phyloP scores from a whole-genome alignment of 805 yeast genomes.

The Wickerhamomyces xylosicus region DNA sequence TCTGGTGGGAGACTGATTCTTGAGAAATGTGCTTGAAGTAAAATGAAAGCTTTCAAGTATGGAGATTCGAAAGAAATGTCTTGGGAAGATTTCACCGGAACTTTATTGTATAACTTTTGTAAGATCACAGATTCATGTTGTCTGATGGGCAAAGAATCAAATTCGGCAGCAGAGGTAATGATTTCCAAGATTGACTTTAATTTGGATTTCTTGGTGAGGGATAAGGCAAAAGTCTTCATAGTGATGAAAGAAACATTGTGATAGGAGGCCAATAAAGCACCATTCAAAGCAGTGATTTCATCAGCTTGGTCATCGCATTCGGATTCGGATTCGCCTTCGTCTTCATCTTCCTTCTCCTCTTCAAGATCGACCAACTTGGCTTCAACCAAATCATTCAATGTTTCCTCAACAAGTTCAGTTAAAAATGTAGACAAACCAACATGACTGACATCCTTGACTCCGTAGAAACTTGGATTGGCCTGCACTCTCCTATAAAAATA shows the following conservation, averaged over 20 bases:
- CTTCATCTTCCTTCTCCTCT: slow-evolving; percentile 25
- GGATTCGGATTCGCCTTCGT: slow-evolving; percentile 24
- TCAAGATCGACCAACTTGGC: slow-evolving; percentile 55
- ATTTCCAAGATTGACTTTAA: slow-evolving; percentile 54
- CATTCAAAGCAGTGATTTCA: slow-evolving; percentile 49
- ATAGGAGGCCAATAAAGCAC: slow-evolving; percentile 67
- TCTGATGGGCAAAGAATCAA: slow-evolving; percentile 57
- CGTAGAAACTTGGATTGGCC: slow-evolving; percentile 83
- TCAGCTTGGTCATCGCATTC: slow-evolving; percentile 20
- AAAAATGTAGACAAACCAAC: slow-evolving; percentile 70
- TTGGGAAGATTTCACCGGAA: slow-evolving; percentile 51
- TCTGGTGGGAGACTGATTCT: slow-evolving; percentile 55
- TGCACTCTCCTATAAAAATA: slow-evolving; percentile 74
- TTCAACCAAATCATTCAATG: slow-evolving; percentile 51
- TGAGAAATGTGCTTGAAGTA: slow-evolving; percentile 76
- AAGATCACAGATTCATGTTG: slow-evolving; percentile 44
- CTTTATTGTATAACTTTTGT: slow-evolving; percentile 37
- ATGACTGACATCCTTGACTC: slow-evolving; percentile 52
- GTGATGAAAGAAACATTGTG: slow-evolving; percentile 57
- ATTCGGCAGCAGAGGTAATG: slow-evolving; percentile 60
- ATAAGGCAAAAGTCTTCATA: slow-evolving; percentile 46
- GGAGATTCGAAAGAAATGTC: slow-evolving; percentile 33
- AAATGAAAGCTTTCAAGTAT: slow-evolving; percentile 56
- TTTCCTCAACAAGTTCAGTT: slow-evolving; percentile 72
- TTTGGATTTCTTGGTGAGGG: slow-evolving; percentile 44